Percentiles rank a stretch among this genome's conserved stretches.
These are phyloP conservation scores for Phytophthora agathidicida DNA, from an alignment of 352 stramenopile genomes.

Conservation along the genomic window DNA sequence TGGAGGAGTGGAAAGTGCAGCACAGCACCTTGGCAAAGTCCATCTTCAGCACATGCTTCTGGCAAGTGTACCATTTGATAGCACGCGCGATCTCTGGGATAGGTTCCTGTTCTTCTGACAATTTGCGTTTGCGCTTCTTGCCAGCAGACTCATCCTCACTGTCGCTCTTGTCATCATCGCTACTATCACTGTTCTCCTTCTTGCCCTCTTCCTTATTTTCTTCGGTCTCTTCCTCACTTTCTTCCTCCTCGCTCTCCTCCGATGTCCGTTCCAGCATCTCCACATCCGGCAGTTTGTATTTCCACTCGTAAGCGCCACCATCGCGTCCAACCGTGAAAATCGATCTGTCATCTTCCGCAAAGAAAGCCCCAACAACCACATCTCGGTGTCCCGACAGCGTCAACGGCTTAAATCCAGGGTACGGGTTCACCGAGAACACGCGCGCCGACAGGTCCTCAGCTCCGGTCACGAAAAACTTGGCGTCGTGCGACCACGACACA, in stretches of 20 bases:
- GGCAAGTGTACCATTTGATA: conserved; percentile 85
- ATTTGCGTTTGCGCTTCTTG: conserved; percentile 35
- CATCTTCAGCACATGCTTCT: conserved; percentile 91
- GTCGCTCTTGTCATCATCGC: conserved; percentile 26
- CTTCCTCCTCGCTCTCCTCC: conserved; percentile 38
- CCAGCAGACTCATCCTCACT: conserved; percentile 36
- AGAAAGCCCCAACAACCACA: conserved; percentile 87
- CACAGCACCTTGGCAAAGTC: conserved; percentile 90
- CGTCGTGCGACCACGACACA: conserved; percentile 89
- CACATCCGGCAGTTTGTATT: conserved; percentile 63
- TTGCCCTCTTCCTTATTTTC: conserved; percentile 21
- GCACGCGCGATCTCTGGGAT: conserved; percentile 74
- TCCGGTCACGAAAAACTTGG: conserved; percentile 90
- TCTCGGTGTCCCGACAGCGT: conserved; percentile 91
- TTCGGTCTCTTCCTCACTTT: conserved; percentile 27
- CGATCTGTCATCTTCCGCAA: conserved; percentile 72
- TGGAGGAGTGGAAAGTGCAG: conserved; percentile 89
- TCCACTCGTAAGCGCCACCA: conserved; percentile 89
- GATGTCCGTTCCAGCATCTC: conserved; percentile 35
- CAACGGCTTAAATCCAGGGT: conserved; percentile 81
- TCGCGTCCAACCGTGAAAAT: conserved; percentile 91
- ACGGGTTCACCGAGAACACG: conserved; percentile 82
- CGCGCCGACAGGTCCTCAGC: conserved; percentile 89
- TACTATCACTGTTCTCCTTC: conserved; percentile 27
- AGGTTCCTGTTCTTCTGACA: conserved; percentile 20